A percentile compares a stretch with the other conserved stretches of the same genome.
Conservation (phyloP, 2,329 filamentous ascomycete species). For the Proliferodiscus dingleyae region DNA sequence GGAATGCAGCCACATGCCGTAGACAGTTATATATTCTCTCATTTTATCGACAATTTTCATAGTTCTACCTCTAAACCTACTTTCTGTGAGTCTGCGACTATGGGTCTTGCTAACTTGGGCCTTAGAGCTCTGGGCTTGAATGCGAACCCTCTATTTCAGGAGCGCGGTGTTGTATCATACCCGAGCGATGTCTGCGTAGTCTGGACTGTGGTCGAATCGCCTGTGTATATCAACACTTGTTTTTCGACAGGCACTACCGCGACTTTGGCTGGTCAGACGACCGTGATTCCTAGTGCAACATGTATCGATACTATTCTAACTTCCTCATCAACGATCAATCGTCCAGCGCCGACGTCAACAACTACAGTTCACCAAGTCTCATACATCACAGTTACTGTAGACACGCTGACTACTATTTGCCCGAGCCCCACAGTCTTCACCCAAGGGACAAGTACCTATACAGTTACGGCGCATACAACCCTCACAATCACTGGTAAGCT, state of each 20-base stretch:
- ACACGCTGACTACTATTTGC: no score
- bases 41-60: background rate
- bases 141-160: background rate
- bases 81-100: background rate
- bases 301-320: conserved; percentile 1
- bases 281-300: background rate
- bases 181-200: background rate
- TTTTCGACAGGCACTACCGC: background rate
- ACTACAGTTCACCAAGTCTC: background rate
- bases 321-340: background rate
- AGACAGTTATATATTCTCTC: background rate
- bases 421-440: no score
- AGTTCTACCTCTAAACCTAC: no score
- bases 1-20: background rate
- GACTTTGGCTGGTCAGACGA: background rate
- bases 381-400: background rate
- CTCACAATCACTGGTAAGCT: no score
- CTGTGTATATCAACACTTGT: background rate
- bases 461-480: no score
- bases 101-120: background rate
- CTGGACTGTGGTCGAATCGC: background rate
- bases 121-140: background rate
- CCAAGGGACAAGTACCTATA: no score
- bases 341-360: background rate
- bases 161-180: background rate